Evolutionary conservation across 331 rosid genomes (phyloP), one percentile per base, ranked within the genome.

Genomic region (Malus hybrid): DNA sequence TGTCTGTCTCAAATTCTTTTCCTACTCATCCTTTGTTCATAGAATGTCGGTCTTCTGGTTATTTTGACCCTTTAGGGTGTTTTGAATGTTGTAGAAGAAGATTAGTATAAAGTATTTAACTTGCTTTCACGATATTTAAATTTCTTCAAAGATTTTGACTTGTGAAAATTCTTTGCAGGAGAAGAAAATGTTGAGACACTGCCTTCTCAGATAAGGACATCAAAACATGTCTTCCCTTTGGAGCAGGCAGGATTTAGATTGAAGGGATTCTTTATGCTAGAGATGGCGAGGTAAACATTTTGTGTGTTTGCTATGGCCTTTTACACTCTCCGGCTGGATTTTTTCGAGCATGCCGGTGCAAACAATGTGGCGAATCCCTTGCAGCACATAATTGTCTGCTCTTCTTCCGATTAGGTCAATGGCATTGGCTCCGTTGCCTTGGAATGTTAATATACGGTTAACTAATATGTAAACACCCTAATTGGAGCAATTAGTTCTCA

Each of bases 271-370:
- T 93, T 6, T 89, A 91, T 84, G 75, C 76, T 90, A 89, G 63
- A 75, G 10, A 48, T 70, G 87, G 79, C 4, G 63, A 85, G 66
- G 82, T 90, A 7, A 79, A 76, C 55, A 88, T 84, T 29, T 90
- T 89, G 2, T 92, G 98, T 70, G 89, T 86, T 52, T 93, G 97
- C 83, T 97, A 93, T 86, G 97, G 89, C 10, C 75, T 66, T 39
- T 91, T 91, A 34, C 88, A 84, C 57, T 71, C 97, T 26, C 96
- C 93, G 0, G 87, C 85, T 0, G 97, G 85, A 79, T 93, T 93
- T 50, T 83, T 93, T 24, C 26, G 71, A 39, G 66, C 96, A 91
- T 70, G 98, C 93, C 5, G 93, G 96, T 1, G 96, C 89, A 33
- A 77, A 12, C 36, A 89, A 84, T 13, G 87, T 84, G 62, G 86